phyloP scores from a whole-genome alignment of 306 rosid genomes.

The Acacia confusa region DNA sequence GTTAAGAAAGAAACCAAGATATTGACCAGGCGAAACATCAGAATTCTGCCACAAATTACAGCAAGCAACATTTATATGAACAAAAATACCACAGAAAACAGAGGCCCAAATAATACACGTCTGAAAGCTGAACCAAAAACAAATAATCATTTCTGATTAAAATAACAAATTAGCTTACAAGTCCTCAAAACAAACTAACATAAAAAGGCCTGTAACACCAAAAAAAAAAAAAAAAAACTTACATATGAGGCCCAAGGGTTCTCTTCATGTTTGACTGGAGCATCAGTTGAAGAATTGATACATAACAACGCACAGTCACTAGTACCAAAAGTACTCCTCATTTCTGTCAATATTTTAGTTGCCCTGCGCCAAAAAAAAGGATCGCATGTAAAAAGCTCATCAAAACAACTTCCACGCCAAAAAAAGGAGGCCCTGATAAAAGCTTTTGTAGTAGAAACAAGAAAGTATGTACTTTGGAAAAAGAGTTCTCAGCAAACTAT shows the following conservation, averaged over 20 bases:
- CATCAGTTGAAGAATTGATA: slow-evolving; percentile 77
- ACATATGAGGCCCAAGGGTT: slow-evolving; percentile 83
- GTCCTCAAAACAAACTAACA: slow-evolving; percentile 54
- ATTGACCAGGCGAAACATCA: slow-evolving; percentile 53
- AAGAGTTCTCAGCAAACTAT: neutral
- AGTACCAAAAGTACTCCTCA: slow-evolving; percentile 82
- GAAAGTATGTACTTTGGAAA: neutral
- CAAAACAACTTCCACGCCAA: neutral
- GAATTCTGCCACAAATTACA: slow-evolving; percentile 63
- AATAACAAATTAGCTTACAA: slow-evolving; percentile 8
- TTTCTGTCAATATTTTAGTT: slow-evolving; percentile 69
- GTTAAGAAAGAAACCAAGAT: slow-evolving; percentile 73
- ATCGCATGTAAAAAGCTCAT: neutral
- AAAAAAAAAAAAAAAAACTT: slow-evolving; percentile 41
- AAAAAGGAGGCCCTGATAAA: neutral
- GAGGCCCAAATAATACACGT: slow-evolving; percentile 39
- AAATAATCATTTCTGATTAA: neutral
- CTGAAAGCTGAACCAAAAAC: slow-evolving; percentile 22
- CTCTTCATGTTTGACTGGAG: slow-evolving; percentile 58
- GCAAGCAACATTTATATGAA: slow-evolving; percentile 2
- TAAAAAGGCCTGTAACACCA: slow-evolving; percentile 36
- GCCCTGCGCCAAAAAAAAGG: slow-evolving; percentile 54
- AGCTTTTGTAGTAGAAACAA: neutral
- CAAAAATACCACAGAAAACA: slow-evolving; percentile 30
- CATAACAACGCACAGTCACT: slow-evolving; percentile 71